Conservation (phyloP, 192 early-diverging fungal genomes). For the Funneliformis mosseae region DNA sequence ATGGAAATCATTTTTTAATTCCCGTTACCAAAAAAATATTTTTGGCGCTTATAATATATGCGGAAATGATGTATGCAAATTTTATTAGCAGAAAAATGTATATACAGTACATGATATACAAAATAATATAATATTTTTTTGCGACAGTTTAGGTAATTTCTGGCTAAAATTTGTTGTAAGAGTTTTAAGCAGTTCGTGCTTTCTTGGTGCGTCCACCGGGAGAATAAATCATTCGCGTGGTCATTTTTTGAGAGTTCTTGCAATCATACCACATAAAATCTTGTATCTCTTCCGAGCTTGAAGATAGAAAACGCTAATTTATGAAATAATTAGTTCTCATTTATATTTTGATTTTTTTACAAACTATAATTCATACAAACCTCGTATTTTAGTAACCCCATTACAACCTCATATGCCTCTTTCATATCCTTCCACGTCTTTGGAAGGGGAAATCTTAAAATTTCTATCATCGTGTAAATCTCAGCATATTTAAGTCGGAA, state of each 20-base stretch:
- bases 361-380: conserved; percentile 17
- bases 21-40: no score
- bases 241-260: neutral
- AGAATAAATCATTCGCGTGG: neutral
- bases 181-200: neutral
- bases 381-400: conserved; percentile 21
- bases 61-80: no score
- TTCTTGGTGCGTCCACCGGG: neutral
- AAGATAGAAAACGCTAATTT: conserved; percentile 16
- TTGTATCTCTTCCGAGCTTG: conserved; percentile 20
- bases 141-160: no score
- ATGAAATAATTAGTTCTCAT: conserved; percentile 1
- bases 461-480: conserved; percentile 16
- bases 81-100: no score
- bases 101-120: no score
- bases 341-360: conserved; percentile 16
- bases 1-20: no score
- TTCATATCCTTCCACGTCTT: conserved; percentile 23
- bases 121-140: no score
- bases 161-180: no score
- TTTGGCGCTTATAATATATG: no score
- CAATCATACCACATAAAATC: neutral
- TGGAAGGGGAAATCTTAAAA: conserved; percentile 22
- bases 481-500: conserved; percentile 23
- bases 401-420: neutral